phyloP scores from a whole-genome alignment of 805 yeast species.

The Candida verbasci region DNA sequence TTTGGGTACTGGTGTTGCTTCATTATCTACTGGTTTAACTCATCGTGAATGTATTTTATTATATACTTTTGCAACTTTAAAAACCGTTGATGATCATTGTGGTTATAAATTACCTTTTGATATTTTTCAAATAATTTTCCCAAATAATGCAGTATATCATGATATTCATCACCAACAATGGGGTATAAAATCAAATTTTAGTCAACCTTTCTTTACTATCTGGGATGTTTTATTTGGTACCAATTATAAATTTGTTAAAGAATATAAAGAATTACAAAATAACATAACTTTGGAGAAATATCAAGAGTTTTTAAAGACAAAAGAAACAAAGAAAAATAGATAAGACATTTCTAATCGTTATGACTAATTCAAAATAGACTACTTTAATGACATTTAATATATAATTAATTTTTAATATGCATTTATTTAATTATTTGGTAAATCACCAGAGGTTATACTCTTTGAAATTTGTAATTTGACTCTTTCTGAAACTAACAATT shows the following conservation, averaged over 20 bases:
- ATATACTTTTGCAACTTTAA: slow-evolving; percentile 85
- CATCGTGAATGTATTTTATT: slow-evolving; percentile 74
- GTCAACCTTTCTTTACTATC: slow-evolving; percentile 93
- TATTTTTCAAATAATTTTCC: slow-evolving; percentile 84
- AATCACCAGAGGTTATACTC: not conserved
- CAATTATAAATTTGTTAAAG: slow-evolving; percentile 57
- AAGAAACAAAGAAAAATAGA: slow-evolving; percentile 5
- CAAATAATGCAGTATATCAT: slow-evolving; percentile 92
- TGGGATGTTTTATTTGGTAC: slow-evolving; percentile 83
- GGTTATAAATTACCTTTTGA: slow-evolving; percentile 95
- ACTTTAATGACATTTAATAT: not conserved
- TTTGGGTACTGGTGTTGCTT: slow-evolving; percentile 84
- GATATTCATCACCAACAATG: slow-evolving; percentile 97
- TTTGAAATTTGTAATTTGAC: slow-evolving; percentile 14
- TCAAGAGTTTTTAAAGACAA: slow-evolving; percentile 43
- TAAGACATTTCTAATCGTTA: not conserved
- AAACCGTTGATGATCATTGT: slow-evolving; percentile 97
- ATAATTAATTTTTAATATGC: not conserved
- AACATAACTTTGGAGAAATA: slow-evolving; percentile 65
- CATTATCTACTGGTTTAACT: slow-evolving; percentile 54
- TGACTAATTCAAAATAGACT: not conserved
- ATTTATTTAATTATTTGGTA: too few relatives aligned
- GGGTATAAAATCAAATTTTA: slow-evolving; percentile 88
- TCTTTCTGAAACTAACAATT: slow-evolving; percentile 20
- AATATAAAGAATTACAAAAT: slow-evolving; percentile 61